These are phyloP conservation scores for Backusella mclennaniae DNA, from an alignment of 192 early-diverging fungal species.

Conservation along the genomic window DNA sequence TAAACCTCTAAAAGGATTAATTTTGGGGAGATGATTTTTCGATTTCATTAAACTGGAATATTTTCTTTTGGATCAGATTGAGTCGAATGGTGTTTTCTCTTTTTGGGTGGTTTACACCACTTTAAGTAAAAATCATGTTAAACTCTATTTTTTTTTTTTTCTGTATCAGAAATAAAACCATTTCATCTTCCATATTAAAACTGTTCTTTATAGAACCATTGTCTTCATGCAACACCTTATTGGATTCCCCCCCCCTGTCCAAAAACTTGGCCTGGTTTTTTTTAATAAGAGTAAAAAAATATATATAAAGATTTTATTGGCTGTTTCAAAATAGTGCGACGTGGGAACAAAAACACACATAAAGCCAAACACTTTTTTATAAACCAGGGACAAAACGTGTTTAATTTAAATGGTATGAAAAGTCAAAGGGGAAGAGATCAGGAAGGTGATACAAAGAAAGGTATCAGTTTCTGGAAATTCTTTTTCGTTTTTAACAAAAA, in stretches of 20 bases:
- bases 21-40: too few species aligned
- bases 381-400: neutral
- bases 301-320: neutral
- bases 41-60: too few species aligned
- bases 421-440: neutral
- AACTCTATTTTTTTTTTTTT: too few species aligned
- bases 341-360: too few species aligned
- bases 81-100: too few species aligned
- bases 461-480: neutral
- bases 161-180: too few species aligned
- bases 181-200: neutral
- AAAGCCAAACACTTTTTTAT: too few species aligned
- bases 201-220: neutral
- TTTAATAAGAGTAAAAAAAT: neutral
- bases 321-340: neutral
- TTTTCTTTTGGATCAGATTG: too few species aligned
- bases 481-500: neutral
- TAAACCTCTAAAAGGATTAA: too few species aligned
- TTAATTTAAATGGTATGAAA: neutral
- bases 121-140: too few species aligned
- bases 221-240: neutral
- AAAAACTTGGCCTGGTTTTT: neutral
- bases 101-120: too few species aligned
- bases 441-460: neutral
- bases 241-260: neutral